Conservation (phyloP, 176 grass and related monocot species). For the maize (Zea mays) region DNA sequence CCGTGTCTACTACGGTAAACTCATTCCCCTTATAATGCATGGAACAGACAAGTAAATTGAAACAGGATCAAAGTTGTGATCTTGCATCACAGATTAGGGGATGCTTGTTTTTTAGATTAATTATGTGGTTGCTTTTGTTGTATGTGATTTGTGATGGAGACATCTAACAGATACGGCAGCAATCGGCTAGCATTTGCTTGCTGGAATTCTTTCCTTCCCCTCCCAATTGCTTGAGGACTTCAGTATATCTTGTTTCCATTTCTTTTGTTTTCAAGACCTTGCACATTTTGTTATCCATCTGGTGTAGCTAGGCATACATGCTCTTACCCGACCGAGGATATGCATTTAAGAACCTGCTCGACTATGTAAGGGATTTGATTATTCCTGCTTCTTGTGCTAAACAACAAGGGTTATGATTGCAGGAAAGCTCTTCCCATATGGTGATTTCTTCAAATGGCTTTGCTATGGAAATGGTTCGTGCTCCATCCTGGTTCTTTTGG, state of each 20-base stretch:
- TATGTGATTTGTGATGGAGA: not conserved
- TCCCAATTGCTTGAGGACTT: not conserved
- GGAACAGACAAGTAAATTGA: not conserved
- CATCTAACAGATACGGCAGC: not conserved
- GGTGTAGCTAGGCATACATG: not conserved
- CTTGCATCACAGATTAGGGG: not conserved
- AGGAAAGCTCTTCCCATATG: conserved; percentile 84
- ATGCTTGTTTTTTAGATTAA: not conserved
- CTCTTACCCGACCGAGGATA: not conserved
- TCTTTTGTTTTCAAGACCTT: too few relatives aligned
- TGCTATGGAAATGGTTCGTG: conserved; percentile 87
- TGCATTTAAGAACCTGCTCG: not conserved
- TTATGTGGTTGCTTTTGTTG: not conserved
- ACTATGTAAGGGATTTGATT: not conserved
- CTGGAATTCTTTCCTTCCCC: not conserved
- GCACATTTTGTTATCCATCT: not conserved
- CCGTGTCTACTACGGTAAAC: conserved; percentile 82
- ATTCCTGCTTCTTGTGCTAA: conserved; percentile 11
- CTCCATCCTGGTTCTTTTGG: not conserved
- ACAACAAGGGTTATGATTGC: conserved; percentile 25
- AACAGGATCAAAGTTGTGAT: not conserved
- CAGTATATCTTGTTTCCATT: not conserved
- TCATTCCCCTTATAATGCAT: not conserved
- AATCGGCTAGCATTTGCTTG: not conserved
- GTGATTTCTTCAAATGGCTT: conserved; percentile 84